A percentile compares a stretch with the other conserved stretches of the same genome.
These are phyloP conservation scores for Melanopsichium pennsylvanicum DNA, from an alignment of 1,284 basidiomycete genomes.

Conservation along the genomic window DNA sequence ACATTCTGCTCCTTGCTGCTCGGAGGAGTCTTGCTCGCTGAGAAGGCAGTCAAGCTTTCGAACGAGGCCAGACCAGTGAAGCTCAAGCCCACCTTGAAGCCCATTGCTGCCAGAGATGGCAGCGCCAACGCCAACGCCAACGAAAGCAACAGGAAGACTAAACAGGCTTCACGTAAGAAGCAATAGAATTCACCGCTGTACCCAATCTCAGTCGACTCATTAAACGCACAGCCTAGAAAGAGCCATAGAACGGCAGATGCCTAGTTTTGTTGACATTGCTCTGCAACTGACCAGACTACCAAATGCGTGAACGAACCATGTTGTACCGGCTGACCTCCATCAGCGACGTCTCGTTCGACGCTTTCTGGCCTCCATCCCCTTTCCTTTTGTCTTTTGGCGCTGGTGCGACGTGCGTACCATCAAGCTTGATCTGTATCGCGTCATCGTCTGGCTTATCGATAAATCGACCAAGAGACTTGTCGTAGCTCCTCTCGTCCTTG, in stretches of 20 bases:
- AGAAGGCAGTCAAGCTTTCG: constrained; percentile 17
- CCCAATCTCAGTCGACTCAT: no score
- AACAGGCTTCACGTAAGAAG: constrained; percentile 8
- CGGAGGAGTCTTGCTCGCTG: constrained; percentile 13
- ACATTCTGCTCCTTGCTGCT: constrained; percentile 24
- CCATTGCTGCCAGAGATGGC: constrained; percentile 3
- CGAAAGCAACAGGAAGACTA: no score
- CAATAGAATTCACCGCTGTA: background rate
- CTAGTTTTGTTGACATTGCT: no score
- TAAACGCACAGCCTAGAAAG: background rate
- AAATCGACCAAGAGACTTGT: constrained; percentile 44
- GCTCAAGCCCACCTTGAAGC: background rate
- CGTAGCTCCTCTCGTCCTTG: constrained; percentile 50
- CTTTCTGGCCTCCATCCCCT: constrained; percentile 1
- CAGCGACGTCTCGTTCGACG: constrained; percentile 35
- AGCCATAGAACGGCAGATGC: background rate
- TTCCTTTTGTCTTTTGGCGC: constrained; percentile 9
- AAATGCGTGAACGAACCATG: constrained; percentile 61
- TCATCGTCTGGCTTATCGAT: constrained; percentile 57
- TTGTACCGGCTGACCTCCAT: constrained; percentile 62
- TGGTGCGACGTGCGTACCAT: constrained; percentile 41
- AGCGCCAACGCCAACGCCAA: constrained; percentile 2
- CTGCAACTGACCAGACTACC: constrained; percentile 46
- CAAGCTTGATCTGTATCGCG: constrained; percentile 50
- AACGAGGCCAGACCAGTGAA: background rate